Conservation (phyloP, 306 rosid genomes). For the Glycine latifolia region DNA sequence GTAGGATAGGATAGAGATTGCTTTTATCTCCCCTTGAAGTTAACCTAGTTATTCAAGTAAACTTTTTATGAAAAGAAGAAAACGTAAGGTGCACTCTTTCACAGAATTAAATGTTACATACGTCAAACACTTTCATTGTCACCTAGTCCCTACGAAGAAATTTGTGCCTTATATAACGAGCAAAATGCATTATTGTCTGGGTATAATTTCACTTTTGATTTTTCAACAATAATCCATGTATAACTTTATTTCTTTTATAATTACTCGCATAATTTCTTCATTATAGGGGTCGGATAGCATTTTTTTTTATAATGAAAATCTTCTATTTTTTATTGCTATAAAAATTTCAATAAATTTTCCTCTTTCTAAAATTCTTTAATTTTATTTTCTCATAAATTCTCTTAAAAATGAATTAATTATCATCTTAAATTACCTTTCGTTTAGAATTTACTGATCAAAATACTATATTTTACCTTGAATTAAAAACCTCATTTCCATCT, state of each 20-base stretch:
- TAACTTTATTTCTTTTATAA: neutral
- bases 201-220: neutral
- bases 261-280: neutral
- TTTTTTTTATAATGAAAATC: neutral
- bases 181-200: neutral
- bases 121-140: conserved; percentile 17
- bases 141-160: neutral
- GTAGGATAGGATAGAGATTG: neutral
- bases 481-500: neutral
- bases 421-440: neutral
- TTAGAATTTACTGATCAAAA: neutral
- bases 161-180: neutral
- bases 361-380: neutral
- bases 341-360: neutral
- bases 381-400: neutral
- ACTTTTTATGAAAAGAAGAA: neutral
- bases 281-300: neutral
- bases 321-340: neutral
- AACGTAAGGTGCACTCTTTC: neutral
- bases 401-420: neutral
- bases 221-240: neutral
- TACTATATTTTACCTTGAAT: neutral
- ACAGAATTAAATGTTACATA: conserved; percentile 10
- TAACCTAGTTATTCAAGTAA: neutral
- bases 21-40: neutral